phyloP scores from a whole-genome alignment of 2,329 filamentous ascomycete species.

The Fusarium longipes region DNA sequence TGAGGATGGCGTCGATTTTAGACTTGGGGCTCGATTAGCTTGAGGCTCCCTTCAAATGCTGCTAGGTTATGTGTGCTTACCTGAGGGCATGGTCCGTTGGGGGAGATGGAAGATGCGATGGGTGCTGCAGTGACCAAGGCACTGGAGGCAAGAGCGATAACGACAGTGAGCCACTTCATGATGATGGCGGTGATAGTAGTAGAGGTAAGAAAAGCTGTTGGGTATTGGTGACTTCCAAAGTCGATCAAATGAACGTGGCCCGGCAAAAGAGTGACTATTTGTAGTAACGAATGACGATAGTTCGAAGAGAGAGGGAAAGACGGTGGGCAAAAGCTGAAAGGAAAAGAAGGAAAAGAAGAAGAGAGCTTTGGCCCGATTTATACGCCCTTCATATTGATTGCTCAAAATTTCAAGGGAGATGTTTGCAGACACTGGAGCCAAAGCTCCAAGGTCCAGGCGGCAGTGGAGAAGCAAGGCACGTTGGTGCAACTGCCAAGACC shows the following conservation, averaged over 20 bases:
- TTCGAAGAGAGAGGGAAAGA: background rate
- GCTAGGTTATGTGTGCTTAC: slow-evolving; percentile 39
- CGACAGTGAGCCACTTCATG: slow-evolving; percentile 42
- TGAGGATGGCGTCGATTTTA: slow-evolving; percentile 59
- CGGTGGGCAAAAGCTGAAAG: background rate
- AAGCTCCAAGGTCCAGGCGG: background rate
- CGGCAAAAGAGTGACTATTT: slow-evolving; percentile 6
- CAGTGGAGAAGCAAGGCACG: background rate
- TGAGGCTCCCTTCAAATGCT: background rate
- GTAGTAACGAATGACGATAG: slow-evolving; percentile 7
- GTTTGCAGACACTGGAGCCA: slow-evolving; percentile 2
- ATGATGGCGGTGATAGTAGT: background rate
- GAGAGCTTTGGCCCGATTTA: slow-evolving; percentile 15
- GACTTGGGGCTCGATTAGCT: slow-evolving; percentile 37
- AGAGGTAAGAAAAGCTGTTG: background rate
- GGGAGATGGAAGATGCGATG: slow-evolving; percentile 47
- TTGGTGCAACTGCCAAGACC: slow-evolving; percentile 9
- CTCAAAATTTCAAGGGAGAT: background rate
- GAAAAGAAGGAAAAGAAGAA: background rate
- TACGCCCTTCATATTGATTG: background rate
- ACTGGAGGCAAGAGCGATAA: slow-evolving; percentile 33
- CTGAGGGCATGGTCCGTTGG: slow-evolving; percentile 51
- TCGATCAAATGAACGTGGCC: background rate
- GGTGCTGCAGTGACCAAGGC: slow-evolving; percentile 22
- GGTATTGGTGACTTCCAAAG: background rate